A percentile compares a stretch with the other conserved stretches of the same genome.
Conservation (phyloP, 2,329 filamentous ascomycete species). For the Clarireedia paspali region DNA sequence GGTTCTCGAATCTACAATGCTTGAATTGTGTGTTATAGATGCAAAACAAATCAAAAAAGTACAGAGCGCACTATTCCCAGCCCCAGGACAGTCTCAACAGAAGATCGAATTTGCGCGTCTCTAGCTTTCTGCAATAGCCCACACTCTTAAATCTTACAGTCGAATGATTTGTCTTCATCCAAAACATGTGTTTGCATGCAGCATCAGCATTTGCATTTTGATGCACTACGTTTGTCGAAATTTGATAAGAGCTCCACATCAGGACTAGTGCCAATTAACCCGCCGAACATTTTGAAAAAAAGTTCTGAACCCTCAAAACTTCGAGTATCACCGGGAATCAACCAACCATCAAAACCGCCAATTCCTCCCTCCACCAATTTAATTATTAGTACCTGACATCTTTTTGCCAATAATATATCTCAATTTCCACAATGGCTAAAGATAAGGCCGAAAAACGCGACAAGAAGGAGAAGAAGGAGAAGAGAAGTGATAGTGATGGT, state of each 20-base stretch:
- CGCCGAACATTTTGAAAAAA: slow-evolving; percentile 11
- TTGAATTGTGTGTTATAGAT: background rate
- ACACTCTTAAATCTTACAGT: background rate
- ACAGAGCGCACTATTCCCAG: too few relatives aligned
- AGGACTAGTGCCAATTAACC: slow-evolving; percentile 12
- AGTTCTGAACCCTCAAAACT: slow-evolving; percentile 8
- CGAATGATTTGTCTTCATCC: background rate
- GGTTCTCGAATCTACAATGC: slow-evolving; percentile 4
- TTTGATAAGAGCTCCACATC: slow-evolving; percentile 8
- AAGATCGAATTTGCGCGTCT: background rate
- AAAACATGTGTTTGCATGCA: background rate
- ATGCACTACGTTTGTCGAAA: background rate
- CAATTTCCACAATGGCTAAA: slow-evolving; percentile 25
- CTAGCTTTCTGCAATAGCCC: background rate
- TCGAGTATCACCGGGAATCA: slow-evolving; percentile 3
- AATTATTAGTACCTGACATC: background rate
- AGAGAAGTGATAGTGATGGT: slow-evolving; percentile 40
- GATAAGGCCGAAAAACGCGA: slow-evolving; percentile 27
- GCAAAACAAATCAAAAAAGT: too few relatives aligned
- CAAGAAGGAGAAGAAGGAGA: slow-evolving; percentile 63
- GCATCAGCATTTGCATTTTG: background rate
- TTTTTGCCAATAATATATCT: background rate
- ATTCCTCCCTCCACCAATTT: slow-evolving; percentile 4
- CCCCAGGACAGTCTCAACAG: background rate
- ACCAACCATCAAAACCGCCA: slow-evolving; percentile 6